Percentiles rank a stretch among this genome's conserved stretches.
Evolutionary conservation across 352 stramenopile genomes (phyloP).

Genomic region (Phytopythium vexans): DNA sequence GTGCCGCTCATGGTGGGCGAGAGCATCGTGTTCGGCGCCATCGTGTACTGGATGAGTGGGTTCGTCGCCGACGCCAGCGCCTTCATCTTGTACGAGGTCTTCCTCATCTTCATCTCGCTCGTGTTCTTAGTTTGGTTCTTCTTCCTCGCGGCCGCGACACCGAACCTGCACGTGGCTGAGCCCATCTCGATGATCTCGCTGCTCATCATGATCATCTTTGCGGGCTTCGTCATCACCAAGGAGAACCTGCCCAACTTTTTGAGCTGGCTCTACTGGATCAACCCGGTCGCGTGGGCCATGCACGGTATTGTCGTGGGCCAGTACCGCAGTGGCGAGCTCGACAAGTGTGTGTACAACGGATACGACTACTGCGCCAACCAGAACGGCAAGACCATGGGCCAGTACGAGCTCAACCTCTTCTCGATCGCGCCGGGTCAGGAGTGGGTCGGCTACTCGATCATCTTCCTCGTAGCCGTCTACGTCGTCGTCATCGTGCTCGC

Average conservation of each 20-base stretch:
- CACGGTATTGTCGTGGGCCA: slow-evolving; percentile 29
- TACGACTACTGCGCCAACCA: slow-evolving; percentile 27
- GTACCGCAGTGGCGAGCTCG: slow-evolving; percentile 24
- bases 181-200: slow-evolving; percentile 21
- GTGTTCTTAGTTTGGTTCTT: slow-evolving; percentile 39
- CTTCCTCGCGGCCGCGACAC: slow-evolving; percentile 15
- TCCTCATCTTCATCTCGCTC: slow-evolving; percentile 45
- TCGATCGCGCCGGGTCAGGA: slow-evolving; percentile 11
- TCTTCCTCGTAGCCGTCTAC: slow-evolving; percentile 15
- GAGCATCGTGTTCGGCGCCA: slow-evolving; percentile 50
- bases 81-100: slow-evolving; percentile 18
- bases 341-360: slow-evolving; percentile 21
- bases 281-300: slow-evolving; percentile 45
- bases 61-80: slow-evolving; percentile 25
- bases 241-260: slow-evolving; percentile 32
- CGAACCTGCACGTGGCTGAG: slow-evolving; percentile 20
- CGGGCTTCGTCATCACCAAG: slow-evolving; percentile 2
- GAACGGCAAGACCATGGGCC: slow-evolving; percentile 30
- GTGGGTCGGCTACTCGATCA: slow-evolving; percentile 16
- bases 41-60: slow-evolving; percentile 53
- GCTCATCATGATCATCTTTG: not conserved
- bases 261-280: slow-evolving; percentile 60
- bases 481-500: slow-evolving; percentile 17
- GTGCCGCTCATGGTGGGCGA: slow-evolving; percentile 49
- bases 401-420: slow-evolving; percentile 18